Base-by-base conservation (phyloP, 2,329 filamentous ascomycete species). In the Trichoderma sp. region DNA sequence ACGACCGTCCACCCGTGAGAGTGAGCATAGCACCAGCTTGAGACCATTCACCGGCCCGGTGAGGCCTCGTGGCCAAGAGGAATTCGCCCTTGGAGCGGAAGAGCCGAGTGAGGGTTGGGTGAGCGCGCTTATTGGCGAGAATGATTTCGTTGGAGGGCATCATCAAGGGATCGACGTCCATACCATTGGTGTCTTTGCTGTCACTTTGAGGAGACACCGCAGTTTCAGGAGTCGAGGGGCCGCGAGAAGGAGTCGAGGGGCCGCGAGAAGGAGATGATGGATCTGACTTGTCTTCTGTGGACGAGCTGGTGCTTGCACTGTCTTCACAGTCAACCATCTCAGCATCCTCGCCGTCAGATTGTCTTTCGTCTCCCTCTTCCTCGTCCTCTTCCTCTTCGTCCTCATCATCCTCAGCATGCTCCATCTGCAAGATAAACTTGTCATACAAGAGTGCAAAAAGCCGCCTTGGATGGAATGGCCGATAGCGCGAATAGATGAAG, bases 1-100 rank as follows among this genome's bases (percentile, higher is more conserved):
- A 86, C 0, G 79, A 75, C 1, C 81, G 81, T 2, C 86, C 86
- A 12, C 86, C 86, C 0, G 81, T 81, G 60, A 89, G 75, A 0
- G 86, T 89, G 29, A 90, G 80, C 84, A 90, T 90, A 13, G 85
- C 86, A 2, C 88, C 87, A 0, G 87, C 87, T 66, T 89, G 87
- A 0, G 86, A 88, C 87, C 87, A 90, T 53, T 87, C 85, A 54
- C 87, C 87, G 7, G 80, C 80, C 34, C 79, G 81, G 32, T 80
- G 79, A 0, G 87, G 86, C 0, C 87, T 81, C 0, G 87, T 88
- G 0, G 87, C 87, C 0, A 90, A 79, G 78, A 84, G 86, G 70
- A 87, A 84, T 54, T 87, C 84, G 3, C 88, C 88, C 72, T 90
- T 90, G 64, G 87, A 89, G 29, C 87, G 86, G 74, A 89, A 84